Evolutionary conservation across 108 stramenopile genomes (phyloP), one percentile per base, ranked within the genome.

Genomic region (Fragilaria radians): DNA sequence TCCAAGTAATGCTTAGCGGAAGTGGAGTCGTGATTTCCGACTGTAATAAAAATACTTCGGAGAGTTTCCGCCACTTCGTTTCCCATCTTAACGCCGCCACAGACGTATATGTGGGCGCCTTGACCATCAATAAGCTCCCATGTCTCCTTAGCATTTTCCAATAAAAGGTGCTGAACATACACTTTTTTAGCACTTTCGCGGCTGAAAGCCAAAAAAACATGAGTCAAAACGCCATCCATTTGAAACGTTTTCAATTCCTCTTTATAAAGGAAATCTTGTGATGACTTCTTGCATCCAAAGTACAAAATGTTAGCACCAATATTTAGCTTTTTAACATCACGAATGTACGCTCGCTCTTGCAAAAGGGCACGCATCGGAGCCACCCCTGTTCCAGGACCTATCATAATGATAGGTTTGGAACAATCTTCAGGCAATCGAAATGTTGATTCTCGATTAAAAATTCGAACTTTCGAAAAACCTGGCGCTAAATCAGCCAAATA

Each of bases 341-440:
- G 30, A 55, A 80, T 80, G 54, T 83, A 57, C 18, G 70, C 57
- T 34, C 91, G 81, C 65, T 97, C 96, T 72, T 96, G 93, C 46
- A 97, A 69, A 42, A 97, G 57, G 3, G 94, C 94, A 11, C 96
- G 77, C 95, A 99, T 97, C 1, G 98, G 98, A 5, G 98, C 98
- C 47, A 99, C 78, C 4, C 98, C 98, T 0, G 98, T 98, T 26
- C 98, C 98, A 4, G 97, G 97, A n/a, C 97, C 97, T 45, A 98
- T 81, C 86, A 98, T 83, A 11, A 99, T 58, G 19, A 97, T 66
- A 7, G 98, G 98, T 27, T 64, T 82, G 34, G 67, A 66, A 3
- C 61, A 9, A 57, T 89, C 76, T 30, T 59, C 61, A 0, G 86
- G 84, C 28, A 93, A 66, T 19, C 93, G 86, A 68, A 98, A 98